phyloP scores from a whole-genome alignment of 164 flowering plant genomes.

The Cinnamomum chago region DNA sequence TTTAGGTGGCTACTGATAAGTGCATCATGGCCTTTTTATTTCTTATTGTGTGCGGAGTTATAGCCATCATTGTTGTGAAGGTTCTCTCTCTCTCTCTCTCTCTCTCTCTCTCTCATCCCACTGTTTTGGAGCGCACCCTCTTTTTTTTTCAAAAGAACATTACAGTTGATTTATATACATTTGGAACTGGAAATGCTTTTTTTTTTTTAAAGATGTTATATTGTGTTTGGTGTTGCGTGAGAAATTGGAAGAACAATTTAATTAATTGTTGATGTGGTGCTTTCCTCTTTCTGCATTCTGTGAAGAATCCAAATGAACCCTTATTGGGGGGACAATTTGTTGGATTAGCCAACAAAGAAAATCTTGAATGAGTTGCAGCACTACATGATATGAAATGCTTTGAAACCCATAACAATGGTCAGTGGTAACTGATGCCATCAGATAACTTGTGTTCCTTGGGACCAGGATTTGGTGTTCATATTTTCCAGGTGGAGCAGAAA shows the following conservation, averaged over 20 bases:
- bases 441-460: too few species aligned
- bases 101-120: conserved; percentile 4
- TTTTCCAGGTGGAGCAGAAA: too few species aligned
- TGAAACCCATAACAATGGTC: too few species aligned
- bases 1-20: conserved; percentile 92
- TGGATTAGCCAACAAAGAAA: too few species aligned
- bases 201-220: neutral
- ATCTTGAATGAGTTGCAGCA: too few species aligned
- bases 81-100: conserved; percentile 35
- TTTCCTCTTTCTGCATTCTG: too few species aligned
- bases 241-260: neutral
- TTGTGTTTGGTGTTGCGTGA: neutral
- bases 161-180: neutral
- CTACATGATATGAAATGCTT: too few species aligned
- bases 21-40: conserved; percentile 90
- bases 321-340: too few species aligned
- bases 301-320: too few species aligned
- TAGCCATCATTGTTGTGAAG: conserved; percentile 92
- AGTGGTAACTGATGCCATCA: too few species aligned
- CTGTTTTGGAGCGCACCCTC: neutral
- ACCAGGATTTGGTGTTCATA: too few species aligned
- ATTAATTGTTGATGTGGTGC: too few species aligned
- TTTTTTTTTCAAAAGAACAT: neutral
- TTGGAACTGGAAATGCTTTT: neutral
- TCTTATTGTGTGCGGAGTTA: conserved; percentile 80